phyloP scores from a whole-genome alignment of 306 rosid species.

The Morella rubra region DNA sequence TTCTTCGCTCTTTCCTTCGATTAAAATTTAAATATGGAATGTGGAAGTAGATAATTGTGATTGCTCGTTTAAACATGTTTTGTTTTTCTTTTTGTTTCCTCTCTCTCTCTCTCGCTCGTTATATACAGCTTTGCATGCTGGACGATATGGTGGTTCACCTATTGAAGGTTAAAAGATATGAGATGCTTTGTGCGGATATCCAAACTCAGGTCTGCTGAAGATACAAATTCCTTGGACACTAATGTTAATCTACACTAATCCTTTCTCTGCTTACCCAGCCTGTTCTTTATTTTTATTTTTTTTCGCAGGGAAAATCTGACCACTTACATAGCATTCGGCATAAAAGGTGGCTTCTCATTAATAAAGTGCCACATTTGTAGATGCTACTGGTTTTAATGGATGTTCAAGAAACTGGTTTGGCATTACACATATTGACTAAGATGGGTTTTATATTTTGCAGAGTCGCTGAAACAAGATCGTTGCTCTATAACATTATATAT shows the following conservation, averaged over 20 bases:
- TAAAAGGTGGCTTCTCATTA: slow-evolving; percentile 58
- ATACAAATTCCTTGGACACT: slow-evolving; percentile 24
- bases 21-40: slow-evolving; percentile 2
- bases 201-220: slow-evolving; percentile 68
- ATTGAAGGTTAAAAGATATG: slow-evolving; percentile 56
- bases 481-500: slow-evolving; percentile 53
- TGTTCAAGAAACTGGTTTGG: slow-evolving; percentile 25
- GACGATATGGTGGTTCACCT: slow-evolving; percentile 63
- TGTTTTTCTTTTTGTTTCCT: slow-evolving; percentile 9
- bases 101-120: slow-evolving; percentile 17
- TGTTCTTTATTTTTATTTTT: slow-evolving; percentile 30
- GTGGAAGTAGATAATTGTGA: slow-evolving; percentile 19
- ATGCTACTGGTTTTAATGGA: slow-evolving; percentile 20
- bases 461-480: slow-evolving; percentile 52
- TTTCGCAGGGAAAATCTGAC: slow-evolving; percentile 43
- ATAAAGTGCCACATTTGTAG: slow-evolving; percentile 14
- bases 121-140: slow-evolving; percentile 58
- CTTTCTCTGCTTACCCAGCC: slow-evolving; percentile 22
- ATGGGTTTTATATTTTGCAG: slow-evolving; percentile 45
- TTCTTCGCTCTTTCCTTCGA: background rate
- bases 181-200: slow-evolving; percentile 59
- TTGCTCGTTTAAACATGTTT: slow-evolving; percentile 2
- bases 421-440: slow-evolving; percentile 27
- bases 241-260: slow-evolving; percentile 16
- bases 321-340: slow-evolving; percentile 29